These are phyloP conservation scores for Boletus smithii DNA, from an alignment of 1,284 basidiomycete genomes.

Conservation along the genomic window DNA sequence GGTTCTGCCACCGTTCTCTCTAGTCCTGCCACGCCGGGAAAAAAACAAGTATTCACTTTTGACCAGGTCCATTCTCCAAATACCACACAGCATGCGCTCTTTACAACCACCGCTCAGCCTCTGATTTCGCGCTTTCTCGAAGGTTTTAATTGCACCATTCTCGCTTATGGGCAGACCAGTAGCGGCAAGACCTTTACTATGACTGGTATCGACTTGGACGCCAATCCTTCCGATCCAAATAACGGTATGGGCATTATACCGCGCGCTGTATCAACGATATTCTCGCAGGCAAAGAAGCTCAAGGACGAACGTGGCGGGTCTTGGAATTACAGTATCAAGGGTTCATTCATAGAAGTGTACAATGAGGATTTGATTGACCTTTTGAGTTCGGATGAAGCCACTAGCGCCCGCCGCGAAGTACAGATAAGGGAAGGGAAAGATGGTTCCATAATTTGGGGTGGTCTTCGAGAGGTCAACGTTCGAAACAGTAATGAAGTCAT, in stretches of 20 bases:
- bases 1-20: constrained; percentile 49
- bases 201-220: constrained; percentile 87
- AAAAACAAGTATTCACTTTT: constrained; percentile 89
- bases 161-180: constrained; percentile 97
- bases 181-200: constrained; percentile 98
- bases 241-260: constrained; percentile 94
- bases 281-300: constrained; percentile 71
- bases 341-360: constrained; percentile 95
- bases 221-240: constrained; percentile 68
- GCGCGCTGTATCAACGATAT: constrained; percentile 90
- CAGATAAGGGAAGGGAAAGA: constrained; percentile 96
- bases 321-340: constrained; percentile 76
- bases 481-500: constrained; percentile 86
- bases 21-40: constrained; percentile 42
- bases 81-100: constrained; percentile 83
- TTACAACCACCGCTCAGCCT: constrained; percentile 78
- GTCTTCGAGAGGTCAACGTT: constrained; percentile 88
- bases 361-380: constrained; percentile 96
- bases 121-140: constrained; percentile 90
- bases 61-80: constrained; percentile 89
- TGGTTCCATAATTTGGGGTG: constrained; percentile 96
- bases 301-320: constrained; percentile 71
- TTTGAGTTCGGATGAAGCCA: constrained; percentile 66
- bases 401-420: constrained; percentile 72
- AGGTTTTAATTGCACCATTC: constrained; percentile 96